Conservation (phyloP, 2,329 filamentous ascomycete species). For the Blumeria hordei region DNA sequence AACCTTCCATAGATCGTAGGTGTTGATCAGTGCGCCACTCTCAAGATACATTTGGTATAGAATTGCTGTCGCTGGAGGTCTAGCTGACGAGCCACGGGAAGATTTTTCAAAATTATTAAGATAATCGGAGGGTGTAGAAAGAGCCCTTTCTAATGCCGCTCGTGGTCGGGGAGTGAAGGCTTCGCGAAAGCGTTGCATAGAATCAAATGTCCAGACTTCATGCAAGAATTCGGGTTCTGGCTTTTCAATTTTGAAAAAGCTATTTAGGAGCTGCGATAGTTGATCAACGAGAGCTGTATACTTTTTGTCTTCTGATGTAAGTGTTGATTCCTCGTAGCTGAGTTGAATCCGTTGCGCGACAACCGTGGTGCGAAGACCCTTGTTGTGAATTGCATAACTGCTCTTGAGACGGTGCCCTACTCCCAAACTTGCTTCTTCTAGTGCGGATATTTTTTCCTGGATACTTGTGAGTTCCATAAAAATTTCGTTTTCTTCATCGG, state of each 20-base stretch:
- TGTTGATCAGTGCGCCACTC: conserved; percentile 52
- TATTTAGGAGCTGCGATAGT: conserved; percentile 25
- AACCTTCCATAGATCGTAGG: conserved; percentile 56
- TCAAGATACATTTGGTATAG: conserved; percentile 62
- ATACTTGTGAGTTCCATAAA: conserved; percentile 12
- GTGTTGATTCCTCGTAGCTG: conserved; percentile 45
- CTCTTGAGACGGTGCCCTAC: conserved; percentile 35
- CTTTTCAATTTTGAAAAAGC: conserved; percentile 19
- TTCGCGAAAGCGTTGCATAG: conserved; percentile 41
- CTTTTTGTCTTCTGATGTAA: conserved; percentile 45
- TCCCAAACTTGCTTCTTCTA: conserved; percentile 22
- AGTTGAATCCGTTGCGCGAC: conserved; percentile 63
- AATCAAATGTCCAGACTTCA: conserved; percentile 56
- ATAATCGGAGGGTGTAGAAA: conserved; percentile 54
- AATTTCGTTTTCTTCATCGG: conserved; percentile 8
- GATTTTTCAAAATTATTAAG: conserved; percentile 21
- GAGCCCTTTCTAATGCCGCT: conserved; percentile 42
- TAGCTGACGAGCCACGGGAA: conserved; percentile 27
- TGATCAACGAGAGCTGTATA: conserved; percentile 42
- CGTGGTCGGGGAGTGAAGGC: conserved; percentile 56
- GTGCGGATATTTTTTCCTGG: conserved; percentile 21
- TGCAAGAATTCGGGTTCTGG: conserved; percentile 31
- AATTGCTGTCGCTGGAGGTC: conserved; percentile 45
- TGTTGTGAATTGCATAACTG: conserved; percentile 48
- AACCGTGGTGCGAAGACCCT: conserved; percentile 50